Evolutionary conservation across 2,329 filamentous ascomycete species (phyloP).

Genomic region (Bipolaris cookei): DNA sequence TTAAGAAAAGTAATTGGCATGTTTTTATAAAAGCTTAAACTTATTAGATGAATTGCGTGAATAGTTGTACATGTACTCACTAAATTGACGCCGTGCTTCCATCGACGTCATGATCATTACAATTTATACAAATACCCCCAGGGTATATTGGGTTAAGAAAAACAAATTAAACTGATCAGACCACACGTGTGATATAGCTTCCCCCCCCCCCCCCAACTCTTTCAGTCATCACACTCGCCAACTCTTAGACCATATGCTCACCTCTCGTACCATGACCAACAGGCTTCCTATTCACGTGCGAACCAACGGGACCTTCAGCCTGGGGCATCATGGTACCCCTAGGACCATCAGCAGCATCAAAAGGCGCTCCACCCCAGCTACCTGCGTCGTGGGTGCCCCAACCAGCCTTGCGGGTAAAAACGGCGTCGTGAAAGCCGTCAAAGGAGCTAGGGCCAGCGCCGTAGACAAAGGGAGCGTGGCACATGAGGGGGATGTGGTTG

Average conservation of each 20-base stretch:
- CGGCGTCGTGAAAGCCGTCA: conserved; percentile 58
- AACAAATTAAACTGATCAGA: neutral
- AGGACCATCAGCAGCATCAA: conserved; percentile 51
- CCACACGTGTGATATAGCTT: neutral
- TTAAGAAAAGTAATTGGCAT: no score
- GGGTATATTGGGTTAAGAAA: neutral
- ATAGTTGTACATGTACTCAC: no score
- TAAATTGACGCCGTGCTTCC: neutral
- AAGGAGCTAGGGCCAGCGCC: conserved; percentile 48
- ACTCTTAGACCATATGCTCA: conserved; percentile 14
- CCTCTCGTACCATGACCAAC: neutral
- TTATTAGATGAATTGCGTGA: no score
- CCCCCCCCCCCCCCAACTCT: neutral
- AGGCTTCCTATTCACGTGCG: conserved; percentile 29
- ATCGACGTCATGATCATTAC: neutral
- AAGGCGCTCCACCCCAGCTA: conserved; percentile 52
- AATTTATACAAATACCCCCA: neutral
- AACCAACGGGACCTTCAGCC: conserved; percentile 36
- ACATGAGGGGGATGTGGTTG: conserved; percentile 70
- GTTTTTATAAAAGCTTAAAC: no score
- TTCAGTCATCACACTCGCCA: neutral
- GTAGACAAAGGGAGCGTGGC: conserved; percentile 63
- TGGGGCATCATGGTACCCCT: conserved; percentile 43
- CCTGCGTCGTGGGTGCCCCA: conserved; percentile 60
- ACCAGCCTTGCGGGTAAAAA: conserved; percentile 65